phyloP scores from a whole-genome alignment of 805 yeast genomes.

The Millerozyma acaciae region DNA sequence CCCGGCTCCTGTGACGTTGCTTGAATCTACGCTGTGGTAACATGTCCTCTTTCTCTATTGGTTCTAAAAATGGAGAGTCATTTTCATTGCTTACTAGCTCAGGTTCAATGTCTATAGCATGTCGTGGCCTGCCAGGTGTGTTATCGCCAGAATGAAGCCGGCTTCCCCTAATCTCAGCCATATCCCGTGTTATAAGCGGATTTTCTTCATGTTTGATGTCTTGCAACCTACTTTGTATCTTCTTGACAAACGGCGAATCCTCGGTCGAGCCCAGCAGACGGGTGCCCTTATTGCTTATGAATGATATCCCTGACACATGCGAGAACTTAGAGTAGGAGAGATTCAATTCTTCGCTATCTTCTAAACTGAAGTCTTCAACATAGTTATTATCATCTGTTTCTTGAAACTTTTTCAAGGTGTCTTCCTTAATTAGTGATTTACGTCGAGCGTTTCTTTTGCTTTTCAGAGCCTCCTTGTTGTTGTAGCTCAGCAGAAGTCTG shows the following conservation, averaged over 20 bases:
- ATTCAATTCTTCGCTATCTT: conserved; percentile 19
- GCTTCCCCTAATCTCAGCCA: too few relatives aligned
- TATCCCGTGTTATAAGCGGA: too few relatives aligned
- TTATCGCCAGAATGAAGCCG: too few relatives aligned
- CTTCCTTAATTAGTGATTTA: too few relatives aligned
- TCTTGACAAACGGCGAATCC: conserved; percentile 27
- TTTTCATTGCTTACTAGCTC: conserved; percentile 8
- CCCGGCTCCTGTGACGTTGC: too few relatives aligned
- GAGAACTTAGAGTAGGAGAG: conserved; percentile 38
- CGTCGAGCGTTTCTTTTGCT: too few relatives aligned
- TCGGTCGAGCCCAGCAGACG: conserved; percentile 2
- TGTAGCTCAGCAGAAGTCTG: too few relatives aligned
- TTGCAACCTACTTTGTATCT: conserved; percentile 20
- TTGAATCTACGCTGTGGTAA: too few relatives aligned
- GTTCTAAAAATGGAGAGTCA: conserved; percentile 17
- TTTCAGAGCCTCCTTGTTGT: too few relatives aligned
- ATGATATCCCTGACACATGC: conserved; percentile 23
- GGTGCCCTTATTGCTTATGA: conserved; percentile 8
- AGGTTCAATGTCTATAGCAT: too few relatives aligned
- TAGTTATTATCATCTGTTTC: conserved; percentile 19
- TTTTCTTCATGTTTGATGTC: conserved; percentile 11
- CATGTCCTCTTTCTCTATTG: background rate
- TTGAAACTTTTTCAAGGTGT: conserved; percentile 28
- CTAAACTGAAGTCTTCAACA: conserved; percentile 27
- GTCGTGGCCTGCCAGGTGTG: too few relatives aligned